A percentile compares a stretch with the other conserved stretches of the same genome.
Evolutionary conservation across 208 protist genomes (phyloP).

Genomic region (Strigomonas culicis): DNA sequence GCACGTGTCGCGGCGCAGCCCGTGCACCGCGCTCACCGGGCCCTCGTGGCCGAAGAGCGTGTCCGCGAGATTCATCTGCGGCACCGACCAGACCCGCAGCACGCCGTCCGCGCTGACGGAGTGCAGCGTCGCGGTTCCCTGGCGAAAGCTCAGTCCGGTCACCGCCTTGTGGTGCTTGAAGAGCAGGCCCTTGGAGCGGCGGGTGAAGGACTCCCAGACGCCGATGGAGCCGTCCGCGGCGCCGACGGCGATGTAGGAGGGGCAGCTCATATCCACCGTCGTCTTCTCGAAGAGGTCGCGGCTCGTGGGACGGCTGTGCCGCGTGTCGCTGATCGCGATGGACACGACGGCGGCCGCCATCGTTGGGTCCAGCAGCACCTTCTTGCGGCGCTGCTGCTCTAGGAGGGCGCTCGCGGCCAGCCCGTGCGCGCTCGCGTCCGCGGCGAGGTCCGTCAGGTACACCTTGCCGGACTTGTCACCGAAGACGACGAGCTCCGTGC

Average conservation of each 20-base stretch:
- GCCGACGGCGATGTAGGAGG: conserved; percentile 81
- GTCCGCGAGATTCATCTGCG: conserved; percentile 83
- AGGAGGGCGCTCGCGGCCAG: conserved; percentile 7
- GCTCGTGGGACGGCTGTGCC: conserved; percentile 44
- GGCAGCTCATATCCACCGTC: conserved; percentile 68
- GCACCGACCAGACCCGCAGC: conserved; percentile 84
- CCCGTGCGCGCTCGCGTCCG: conserved; percentile 12
- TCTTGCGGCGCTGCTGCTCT: conserved; percentile 27
- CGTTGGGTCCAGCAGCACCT: conserved; percentile 56
- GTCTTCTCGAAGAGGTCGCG: conserved; percentile 78
- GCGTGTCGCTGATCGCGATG: conserved; percentile 80
- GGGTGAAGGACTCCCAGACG: conserved; percentile 73
- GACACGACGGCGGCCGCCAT: conserved; percentile 60
- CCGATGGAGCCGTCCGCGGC: conserved; percentile 74
- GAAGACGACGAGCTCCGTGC: conserved; percentile 54
- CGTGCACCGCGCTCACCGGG: conserved; percentile 45
- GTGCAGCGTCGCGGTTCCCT: conserved; percentile 57
- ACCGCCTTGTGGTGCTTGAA: conserved; percentile 81
- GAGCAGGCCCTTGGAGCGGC: conserved; percentile 66
- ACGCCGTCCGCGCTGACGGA: conserved; percentile 73
- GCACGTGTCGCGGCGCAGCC: conserved; percentile 65
- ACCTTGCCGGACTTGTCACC: conserved; percentile 88
- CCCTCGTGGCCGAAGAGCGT: conserved; percentile 87
- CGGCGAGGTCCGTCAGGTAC: conserved; percentile 49
- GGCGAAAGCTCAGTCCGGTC: conserved; percentile 82